These are phyloP conservation scores for Aspergillus fructus DNA, from an alignment of 2,329 filamentous ascomycete species.

Conservation along the genomic window DNA sequence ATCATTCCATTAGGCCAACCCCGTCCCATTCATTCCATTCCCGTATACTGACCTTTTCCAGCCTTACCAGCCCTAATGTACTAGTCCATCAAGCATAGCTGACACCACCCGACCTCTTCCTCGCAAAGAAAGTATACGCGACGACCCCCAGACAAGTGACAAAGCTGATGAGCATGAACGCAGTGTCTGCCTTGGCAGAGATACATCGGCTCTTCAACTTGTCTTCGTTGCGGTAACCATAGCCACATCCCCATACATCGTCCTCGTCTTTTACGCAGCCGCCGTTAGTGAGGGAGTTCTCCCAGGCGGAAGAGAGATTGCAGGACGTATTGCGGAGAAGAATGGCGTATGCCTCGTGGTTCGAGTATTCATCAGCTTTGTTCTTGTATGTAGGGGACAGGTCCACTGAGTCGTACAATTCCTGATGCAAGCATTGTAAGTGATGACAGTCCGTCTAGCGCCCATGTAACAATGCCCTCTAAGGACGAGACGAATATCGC, in stretches of 20 bases:
- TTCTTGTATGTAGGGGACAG: no score
- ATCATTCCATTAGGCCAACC: no score
- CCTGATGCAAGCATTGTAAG: conserved; percentile 23
- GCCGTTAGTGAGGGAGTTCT: no score
- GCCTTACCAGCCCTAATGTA: no score
- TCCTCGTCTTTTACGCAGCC: no score
- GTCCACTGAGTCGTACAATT: no score
- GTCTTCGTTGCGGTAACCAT: no score
- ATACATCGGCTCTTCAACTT: conserved; percentile 19
- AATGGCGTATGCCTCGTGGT: no score
- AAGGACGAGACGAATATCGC: conserved; percentile 14
- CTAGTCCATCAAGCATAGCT: conserved; percentile 6
- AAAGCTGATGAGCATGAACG: conserved; percentile 26
- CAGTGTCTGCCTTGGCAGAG: conserved; percentile 20
- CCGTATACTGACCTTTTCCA: no score
- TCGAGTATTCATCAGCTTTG: no score
- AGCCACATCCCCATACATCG: neutral
- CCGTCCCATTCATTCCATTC: no score
- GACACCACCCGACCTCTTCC: neutral
- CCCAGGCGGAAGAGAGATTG: no score
- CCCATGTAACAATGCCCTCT: conserved; percentile 17
- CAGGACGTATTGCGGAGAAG: conserved; percentile 20
- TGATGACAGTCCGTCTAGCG: conserved; percentile 20
- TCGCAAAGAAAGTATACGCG: neutral
- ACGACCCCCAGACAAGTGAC: conserved; percentile 14